Percentiles rank a stretch among this genome's conserved stretches.
phyloP scores from a whole-genome alignment of 306 rosid genomes.

The Vicia sativa region DNA sequence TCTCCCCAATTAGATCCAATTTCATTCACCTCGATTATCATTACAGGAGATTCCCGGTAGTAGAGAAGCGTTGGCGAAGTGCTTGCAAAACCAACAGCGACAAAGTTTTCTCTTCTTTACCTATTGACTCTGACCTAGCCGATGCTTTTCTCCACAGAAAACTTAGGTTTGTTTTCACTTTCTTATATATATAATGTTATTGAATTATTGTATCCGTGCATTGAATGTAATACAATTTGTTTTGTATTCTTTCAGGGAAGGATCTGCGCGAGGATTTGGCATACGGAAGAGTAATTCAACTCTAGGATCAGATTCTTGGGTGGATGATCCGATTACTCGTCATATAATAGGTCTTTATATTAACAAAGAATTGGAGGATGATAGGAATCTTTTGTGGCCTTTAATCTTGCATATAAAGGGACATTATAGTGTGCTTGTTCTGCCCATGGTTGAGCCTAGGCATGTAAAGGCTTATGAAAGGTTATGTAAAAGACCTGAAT shows the following conservation, averaged over 20 bases:
- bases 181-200: not conserved
- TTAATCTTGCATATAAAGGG: slow-evolving; percentile 76
- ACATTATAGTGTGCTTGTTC: slow-evolving; percentile 58
- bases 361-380: slow-evolving; percentile 56
- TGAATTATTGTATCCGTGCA: not conserved
- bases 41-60: slow-evolving; percentile 85
- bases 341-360: slow-evolving; percentile 71
- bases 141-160: slow-evolving; percentile 70
- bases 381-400: slow-evolving; percentile 77
- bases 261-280: slow-evolving; percentile 77
- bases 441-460: slow-evolving; percentile 83
- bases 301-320: slow-evolving; percentile 90
- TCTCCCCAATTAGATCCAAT: slow-evolving; percentile 15
- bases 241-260: slow-evolving; percentile 60
- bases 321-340: slow-evolving; percentile 90
- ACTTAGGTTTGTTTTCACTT: slow-evolving; percentile 48
- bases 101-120: slow-evolving; percentile 49
- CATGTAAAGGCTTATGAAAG: slow-evolving; percentile 66
- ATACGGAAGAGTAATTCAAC: slow-evolving; percentile 68
- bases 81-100: slow-evolving; percentile 50
- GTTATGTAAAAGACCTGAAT: slow-evolving; percentile 72
- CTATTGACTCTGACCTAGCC: slow-evolving; percentile 67
- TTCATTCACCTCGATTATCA: not conserved
- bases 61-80: slow-evolving; percentile 87
- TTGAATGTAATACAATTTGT: not conserved